These are phyloP conservation scores for Wakefieldia striispora DNA, from an alignment of 768 basidiomycete genomes.

Conservation along the genomic window DNA sequence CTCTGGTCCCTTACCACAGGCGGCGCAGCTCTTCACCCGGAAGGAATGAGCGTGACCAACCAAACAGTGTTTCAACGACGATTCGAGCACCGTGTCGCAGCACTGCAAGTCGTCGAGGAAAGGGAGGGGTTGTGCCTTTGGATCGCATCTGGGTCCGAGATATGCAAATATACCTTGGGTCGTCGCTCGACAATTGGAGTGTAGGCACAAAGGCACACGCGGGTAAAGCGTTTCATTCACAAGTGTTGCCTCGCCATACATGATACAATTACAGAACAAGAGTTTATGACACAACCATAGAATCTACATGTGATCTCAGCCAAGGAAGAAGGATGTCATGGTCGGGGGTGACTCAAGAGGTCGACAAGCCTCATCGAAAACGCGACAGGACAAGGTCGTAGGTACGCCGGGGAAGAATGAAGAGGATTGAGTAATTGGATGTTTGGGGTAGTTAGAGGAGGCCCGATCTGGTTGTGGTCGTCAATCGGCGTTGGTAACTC, in stretches of 20 bases:
- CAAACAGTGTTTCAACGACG: constrained; percentile 32
- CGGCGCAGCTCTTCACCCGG: constrained; percentile 23
- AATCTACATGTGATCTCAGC: background rate
- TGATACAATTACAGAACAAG: constrained; percentile 14
- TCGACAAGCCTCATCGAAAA: constrained; percentile 20
- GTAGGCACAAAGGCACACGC: background rate
- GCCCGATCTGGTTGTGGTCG: background rate
- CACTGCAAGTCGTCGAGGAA: constrained; percentile 51
- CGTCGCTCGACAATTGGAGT: constrained; percentile 22
- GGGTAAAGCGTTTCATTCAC: constrained; percentile 4
- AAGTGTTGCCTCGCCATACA: background rate
- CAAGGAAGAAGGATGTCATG: background rate
- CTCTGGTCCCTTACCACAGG: constrained; percentile 69
- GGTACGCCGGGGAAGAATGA: background rate
- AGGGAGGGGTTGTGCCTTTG: constrained; percentile 45
- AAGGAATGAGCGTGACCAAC: background rate
- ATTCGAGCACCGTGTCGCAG: constrained; percentile 40
- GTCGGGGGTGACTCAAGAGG: constrained; percentile 1
- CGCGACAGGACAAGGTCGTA: constrained; percentile 18
- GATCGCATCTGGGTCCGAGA: constrained; percentile 44
- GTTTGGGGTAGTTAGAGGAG: background rate
- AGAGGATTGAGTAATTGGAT: too few relatives aligned
- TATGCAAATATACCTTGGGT: constrained; percentile 53
- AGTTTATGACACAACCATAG: background rate
- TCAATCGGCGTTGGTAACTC: background rate